These are phyloP conservation scores for Circinella umbellata DNA, from an alignment of 371 early-diverging fungal genomes.

Conservation along the genomic window DNA sequence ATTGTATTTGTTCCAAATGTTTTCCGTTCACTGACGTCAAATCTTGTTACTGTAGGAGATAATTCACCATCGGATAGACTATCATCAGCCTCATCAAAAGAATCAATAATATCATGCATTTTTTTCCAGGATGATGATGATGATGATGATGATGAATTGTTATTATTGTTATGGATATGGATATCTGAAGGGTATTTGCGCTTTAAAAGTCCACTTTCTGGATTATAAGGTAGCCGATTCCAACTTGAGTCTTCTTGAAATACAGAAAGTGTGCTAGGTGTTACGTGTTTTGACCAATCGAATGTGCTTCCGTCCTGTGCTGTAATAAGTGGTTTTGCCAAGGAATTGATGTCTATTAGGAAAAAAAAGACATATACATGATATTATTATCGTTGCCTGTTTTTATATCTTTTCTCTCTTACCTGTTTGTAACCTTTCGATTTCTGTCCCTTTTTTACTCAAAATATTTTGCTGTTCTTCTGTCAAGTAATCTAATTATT, in stretches of 20 bases:
- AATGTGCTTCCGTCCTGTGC: slow-evolving; percentile 18
- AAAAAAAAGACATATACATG: neutral
- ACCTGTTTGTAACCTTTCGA: slow-evolving; percentile 50
- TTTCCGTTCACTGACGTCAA: slow-evolving; percentile 37
- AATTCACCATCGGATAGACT: slow-evolving; percentile 24
- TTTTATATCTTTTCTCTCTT: neutral
- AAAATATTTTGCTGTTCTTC: slow-evolving; percentile 51
- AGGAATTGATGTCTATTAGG: slow-evolving; percentile 35
- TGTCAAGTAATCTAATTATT: slow-evolving; percentile 32
- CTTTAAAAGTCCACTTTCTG: slow-evolving; percentile 26
- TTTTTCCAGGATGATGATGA: neutral
- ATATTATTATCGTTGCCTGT: neutral
- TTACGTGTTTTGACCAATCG: slow-evolving; percentile 48
- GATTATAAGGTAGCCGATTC: slow-evolving; percentile 26
- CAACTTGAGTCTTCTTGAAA: slow-evolving; percentile 51
- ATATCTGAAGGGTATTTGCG: slow-evolving; percentile 3
- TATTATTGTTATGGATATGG: neutral
- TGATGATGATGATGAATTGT: neutral
- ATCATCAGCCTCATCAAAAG: slow-evolving; percentile 18
- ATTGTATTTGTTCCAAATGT: slow-evolving; percentile 49
- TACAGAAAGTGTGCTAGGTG: slow-evolving; percentile 44
- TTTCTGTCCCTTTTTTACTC: slow-evolving; percentile 40
- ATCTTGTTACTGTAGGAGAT: slow-evolving; percentile 33
- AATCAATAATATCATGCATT: slow-evolving; percentile 1
- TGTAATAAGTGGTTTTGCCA: slow-evolving; percentile 39